These are phyloP conservation scores for Diaporthe velutina DNA, from an alignment of 2,329 filamentous ascomycete species.

Conservation along the genomic window DNA sequence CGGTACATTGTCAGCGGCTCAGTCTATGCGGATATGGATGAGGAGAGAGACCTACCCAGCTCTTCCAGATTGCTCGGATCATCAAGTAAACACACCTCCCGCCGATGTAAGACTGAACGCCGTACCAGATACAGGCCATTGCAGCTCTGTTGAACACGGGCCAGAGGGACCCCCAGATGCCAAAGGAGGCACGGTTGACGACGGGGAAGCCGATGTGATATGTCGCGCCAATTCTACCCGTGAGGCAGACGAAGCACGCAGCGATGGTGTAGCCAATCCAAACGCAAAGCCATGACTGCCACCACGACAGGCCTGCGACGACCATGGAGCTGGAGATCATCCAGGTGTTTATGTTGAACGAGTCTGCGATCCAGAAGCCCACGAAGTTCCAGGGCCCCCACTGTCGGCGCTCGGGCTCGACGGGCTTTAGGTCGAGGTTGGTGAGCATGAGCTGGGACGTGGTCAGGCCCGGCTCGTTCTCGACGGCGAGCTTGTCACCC, in stretches of 20 bases:
- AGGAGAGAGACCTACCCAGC: constrained; percentile 61
- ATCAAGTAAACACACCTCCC: constrained; percentile 88
- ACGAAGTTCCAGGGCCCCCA: constrained; percentile 93
- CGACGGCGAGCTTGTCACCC: constrained; percentile 76
- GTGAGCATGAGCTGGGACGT: constrained; percentile 87
- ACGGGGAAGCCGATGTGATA: constrained; percentile 95
- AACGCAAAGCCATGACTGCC: constrained; percentile 91
- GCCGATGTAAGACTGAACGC: constrained; percentile 88
- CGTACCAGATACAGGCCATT: constrained; percentile 90
- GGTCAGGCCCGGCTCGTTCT: constrained; percentile 81
- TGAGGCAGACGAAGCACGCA: constrained; percentile 80
- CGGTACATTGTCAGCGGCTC: constrained; percentile 31
- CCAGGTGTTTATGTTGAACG: constrained; percentile 93
- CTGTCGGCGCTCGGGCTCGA: constrained; percentile 83
- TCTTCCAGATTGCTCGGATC: constrained; percentile 87
- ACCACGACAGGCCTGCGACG: constrained; percentile 84
- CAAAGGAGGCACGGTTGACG: constrained; percentile 81
- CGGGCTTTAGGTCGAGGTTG: constrained; percentile 85
- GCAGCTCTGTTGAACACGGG: constrained; percentile 90
- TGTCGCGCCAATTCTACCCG: constrained; percentile 84
- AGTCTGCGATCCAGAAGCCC: constrained; percentile 87
- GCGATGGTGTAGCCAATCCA: constrained; percentile 88
- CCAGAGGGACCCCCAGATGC: constrained; percentile 91
- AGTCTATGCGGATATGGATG: neutral
- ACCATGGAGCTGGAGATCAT: constrained; percentile 93